Evolutionary conservation across 2,329 filamentous ascomycete genomes (phyloP).

Genomic region (Phyllosticta citrichinensis): DNA sequence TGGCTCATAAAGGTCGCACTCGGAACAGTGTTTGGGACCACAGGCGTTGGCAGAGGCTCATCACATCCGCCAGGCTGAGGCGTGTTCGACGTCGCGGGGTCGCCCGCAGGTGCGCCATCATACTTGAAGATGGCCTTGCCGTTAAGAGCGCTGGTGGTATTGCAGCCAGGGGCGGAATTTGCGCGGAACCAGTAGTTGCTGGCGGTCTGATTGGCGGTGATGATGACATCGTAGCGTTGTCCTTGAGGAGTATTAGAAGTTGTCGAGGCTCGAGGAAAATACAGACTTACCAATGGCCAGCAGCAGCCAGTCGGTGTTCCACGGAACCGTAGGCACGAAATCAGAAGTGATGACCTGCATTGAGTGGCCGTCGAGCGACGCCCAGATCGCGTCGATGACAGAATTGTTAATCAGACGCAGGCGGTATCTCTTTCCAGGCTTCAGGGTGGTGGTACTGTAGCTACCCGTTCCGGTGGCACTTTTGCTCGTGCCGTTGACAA

Average conservation of each 20-base stretch:
- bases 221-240: constrained; percentile 37
- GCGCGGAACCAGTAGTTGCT: constrained; percentile 37
- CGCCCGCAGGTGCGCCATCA: constrained; percentile 12
- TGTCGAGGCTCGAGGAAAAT: background rate
- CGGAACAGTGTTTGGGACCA: constrained; percentile 28
- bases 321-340: constrained; percentile 22
- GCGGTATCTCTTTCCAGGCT: constrained; percentile 41
- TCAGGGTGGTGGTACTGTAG: constrained; percentile 24
- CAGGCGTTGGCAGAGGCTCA: constrained; percentile 15
- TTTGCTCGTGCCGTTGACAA: constrained; percentile 48
- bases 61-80: constrained; percentile 17
- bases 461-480: constrained; percentile 27
- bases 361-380: constrained; percentile 22
- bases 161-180: constrained; percentile 26
- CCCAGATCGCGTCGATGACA: constrained; percentile 18
- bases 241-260: constrained; percentile 1
- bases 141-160: constrained; percentile 20
- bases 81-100: constrained; percentile 15
- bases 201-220: constrained; percentile 30
- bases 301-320: constrained; percentile 26
- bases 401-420: constrained; percentile 48
- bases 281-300: constrained; percentile 25
- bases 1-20: constrained; percentile 21
- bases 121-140: constrained; percentile 29
- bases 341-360: constrained; percentile 25